Base-by-base conservation (phyloP, 805 yeast genomes). In the Cyberlindnera maclurae region DNA sequence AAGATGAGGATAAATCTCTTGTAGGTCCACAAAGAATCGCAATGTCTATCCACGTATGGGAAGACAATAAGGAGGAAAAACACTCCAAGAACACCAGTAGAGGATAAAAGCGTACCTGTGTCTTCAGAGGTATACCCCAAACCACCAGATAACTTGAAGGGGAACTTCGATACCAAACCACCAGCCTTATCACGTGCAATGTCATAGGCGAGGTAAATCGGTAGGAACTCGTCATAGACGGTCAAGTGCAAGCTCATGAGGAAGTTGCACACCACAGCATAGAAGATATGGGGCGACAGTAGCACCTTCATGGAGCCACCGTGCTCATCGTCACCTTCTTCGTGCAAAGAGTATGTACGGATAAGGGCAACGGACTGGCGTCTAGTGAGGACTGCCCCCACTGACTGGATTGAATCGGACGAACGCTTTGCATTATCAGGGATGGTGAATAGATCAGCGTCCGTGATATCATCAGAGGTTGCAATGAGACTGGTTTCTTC, bases 11-110 rank as follows among this genome's bases (percentile, higher is more conserved):
- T 56, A 12, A 72, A 58, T 2, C 59, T 37, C 33, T 71, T 58
- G 51, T 64, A 73, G n/a, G 72, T 64, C 7, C 57, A 51, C 30
- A 75, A 54, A 10, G 77, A 63, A 30, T 69, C 69, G 44, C 64
- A 68, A 33, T 57, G 57, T 38, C 76, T 57, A 47, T 75, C 81
- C 17, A 75, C 57, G 29, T 56, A 58, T 4, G 82, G 82, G 53
- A 68, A 76, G 5, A 75, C 47, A 33, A 77, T 58, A 33, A 74
- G 39, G 31, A 77, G 69, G 33, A 71, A 59, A 33, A 72, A 46
- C 13, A 73, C 68, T 6, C 81, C 81, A 29, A 70, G 59, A 12
- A 71, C 49, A n/a, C 82, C 82, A 2, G 76, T 70, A 2, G 65
- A 43, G 6, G 81, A 73, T 26, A 77, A 57, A 37, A 75, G 50